phyloP scores from a whole-genome alignment of 2,329 filamentous ascomycete genomes.

The Xylariaceae sp. region DNA sequence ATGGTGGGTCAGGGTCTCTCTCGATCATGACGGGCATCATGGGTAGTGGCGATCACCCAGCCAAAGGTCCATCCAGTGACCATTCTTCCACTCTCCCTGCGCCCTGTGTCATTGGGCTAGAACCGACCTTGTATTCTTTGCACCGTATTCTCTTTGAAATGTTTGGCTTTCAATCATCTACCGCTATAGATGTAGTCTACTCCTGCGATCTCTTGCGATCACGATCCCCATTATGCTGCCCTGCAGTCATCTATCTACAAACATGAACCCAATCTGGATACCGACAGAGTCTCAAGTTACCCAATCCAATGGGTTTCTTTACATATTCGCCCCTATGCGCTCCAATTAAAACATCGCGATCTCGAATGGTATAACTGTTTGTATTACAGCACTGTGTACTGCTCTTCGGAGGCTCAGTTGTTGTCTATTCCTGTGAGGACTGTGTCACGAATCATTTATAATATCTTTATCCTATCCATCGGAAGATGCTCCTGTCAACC shows the following conservation, averaged over 20 bases:
- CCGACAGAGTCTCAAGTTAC: constrained; percentile 6
- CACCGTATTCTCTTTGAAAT: constrained; percentile 4
- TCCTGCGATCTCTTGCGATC: not conserved
- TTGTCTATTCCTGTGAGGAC: not conserved
- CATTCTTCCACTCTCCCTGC: no score
- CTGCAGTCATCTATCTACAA: not conserved
- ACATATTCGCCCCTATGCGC: not conserved
- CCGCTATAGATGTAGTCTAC: no score
- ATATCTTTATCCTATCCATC: not conserved
- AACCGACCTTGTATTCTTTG: not conserved
- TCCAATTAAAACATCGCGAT: constrained; percentile 2
- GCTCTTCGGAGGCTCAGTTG: no score
- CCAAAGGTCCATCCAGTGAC: constrained; percentile 1
- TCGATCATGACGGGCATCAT: constrained; percentile 14
- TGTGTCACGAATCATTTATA: not conserved
- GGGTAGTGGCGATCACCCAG: constrained; percentile 10
- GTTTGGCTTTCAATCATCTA: constrained; percentile 1
- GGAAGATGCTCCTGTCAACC: no score
- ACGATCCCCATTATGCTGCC: not conserved
- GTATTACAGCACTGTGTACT: not conserved
- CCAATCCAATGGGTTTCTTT: not conserved
- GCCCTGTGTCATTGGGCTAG: constrained; percentile 6
- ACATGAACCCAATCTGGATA: not conserved
- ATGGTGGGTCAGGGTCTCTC: constrained; percentile 14
- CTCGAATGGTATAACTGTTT: not conserved